Base-by-base conservation (phyloP, 2,329 filamentous ascomycete species). In the Aspergillus brunneoviolaceus region DNA sequence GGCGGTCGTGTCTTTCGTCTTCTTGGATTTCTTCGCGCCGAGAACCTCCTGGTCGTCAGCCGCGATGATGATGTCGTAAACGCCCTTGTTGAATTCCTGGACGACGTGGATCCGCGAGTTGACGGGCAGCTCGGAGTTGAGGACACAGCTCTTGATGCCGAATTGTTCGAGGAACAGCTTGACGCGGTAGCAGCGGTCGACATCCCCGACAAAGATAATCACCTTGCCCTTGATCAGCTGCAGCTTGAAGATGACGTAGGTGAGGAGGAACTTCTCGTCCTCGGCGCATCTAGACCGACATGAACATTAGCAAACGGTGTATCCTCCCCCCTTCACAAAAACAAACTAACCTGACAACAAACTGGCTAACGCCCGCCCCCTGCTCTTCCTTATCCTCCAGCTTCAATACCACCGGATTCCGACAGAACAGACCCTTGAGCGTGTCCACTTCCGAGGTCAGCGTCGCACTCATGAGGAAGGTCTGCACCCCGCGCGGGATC, bases 141-240 rank as follows among this genome's bases (percentile, higher is more conserved):
- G 80, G 29, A 97, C 91, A 76, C 91, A 96, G 70, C 91, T 94
- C 73, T 92, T 89, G 72, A 97, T 94, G 51, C 92, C 93, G 71
- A 99, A 99, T 73, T 99, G 95, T 76, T 99, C 95, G 55, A 99
- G 85, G 73, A 95, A 99, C 7, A 99, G 84, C 77, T 97, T 97
- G 25, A 99, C 80, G 39, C 95, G 86, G 77, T 99, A 99, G 69
- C 90, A 96, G 65, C 89, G 80, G 76, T 97, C 93, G 57, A 96
- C 89, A 67, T 96, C 92, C 29, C 87, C 89, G 6, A 96, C 92
- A 66, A 92, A 92, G 51, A 92, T 85, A 54, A 92, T 89, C 60
- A 89, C 90, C 76, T 98, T 98, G 64, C 95, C 95, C 75, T 94
- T 96, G 72, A 99, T 89, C 55, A 98, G 81, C 74, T 95, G 90